These are phyloP conservation scores for Mycena pura DNA, from an alignment of 768 basidiomycete genomes.

Conservation along the genomic window DNA sequence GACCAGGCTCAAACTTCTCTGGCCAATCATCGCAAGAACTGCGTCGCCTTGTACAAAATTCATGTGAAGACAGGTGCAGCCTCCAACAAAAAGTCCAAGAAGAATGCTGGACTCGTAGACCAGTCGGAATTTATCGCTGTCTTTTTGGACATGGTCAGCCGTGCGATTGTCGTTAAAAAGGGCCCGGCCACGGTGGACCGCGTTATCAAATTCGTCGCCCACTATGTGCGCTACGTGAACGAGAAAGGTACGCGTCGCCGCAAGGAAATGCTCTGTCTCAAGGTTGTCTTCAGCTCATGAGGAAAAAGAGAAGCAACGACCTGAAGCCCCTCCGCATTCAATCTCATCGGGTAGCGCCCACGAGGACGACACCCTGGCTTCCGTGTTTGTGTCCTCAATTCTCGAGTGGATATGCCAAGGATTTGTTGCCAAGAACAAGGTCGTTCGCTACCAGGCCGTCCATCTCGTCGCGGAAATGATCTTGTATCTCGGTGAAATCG, in stretches of 20 bases:
- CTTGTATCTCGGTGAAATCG: constrained; percentile 83
- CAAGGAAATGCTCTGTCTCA: neutral
- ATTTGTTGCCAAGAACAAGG: constrained; percentile 91
- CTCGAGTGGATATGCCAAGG: constrained; percentile 81
- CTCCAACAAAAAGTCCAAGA: constrained; percentile 56
- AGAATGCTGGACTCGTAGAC: constrained; percentile 60
- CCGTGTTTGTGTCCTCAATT: constrained; percentile 72
- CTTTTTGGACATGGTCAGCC: constrained; percentile 76
- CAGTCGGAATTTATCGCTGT: constrained; percentile 80
- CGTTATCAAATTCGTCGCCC: constrained; percentile 84
- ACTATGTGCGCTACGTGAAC: constrained; percentile 81
- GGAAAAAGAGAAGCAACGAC: constrained; percentile 49
- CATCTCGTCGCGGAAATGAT: constrained; percentile 89
- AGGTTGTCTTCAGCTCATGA: constrained; percentile 29
- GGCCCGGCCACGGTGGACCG: constrained; percentile 83
- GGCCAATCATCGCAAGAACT: constrained; percentile 94
- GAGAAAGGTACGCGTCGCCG: constrained; percentile 70
- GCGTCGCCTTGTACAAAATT: constrained; percentile 84
- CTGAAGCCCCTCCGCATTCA: constrained; percentile 37
- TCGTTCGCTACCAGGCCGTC: constrained; percentile 79
- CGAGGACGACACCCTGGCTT: constrained; percentile 71
- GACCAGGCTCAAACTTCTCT: constrained; percentile 80
- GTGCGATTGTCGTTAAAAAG: constrained; percentile 85
- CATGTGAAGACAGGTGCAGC: constrained; percentile 65
- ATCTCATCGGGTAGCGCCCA: constrained; percentile 42